Percentiles rank a stretch among this genome's conserved stretches.
Conservation (phyloP, 2,329 filamentous ascomycete species). For the Cryphonectria japonica region DNA sequence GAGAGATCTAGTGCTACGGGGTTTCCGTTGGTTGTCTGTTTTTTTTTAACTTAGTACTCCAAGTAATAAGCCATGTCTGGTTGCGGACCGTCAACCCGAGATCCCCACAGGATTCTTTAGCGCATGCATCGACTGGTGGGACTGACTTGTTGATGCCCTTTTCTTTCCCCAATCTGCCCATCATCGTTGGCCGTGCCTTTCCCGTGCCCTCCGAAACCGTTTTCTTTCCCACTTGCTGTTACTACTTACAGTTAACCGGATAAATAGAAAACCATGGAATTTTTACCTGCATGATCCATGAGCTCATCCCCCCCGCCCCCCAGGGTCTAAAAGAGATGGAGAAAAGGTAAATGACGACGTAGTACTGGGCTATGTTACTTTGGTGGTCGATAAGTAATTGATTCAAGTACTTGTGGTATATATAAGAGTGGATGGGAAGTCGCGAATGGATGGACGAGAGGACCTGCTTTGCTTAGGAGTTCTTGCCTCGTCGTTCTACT, state of each 20-base stretch:
- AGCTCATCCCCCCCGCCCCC: neutral
- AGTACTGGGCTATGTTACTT: neutral
- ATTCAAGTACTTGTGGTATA: neutral
- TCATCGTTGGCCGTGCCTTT: conserved; percentile 1
- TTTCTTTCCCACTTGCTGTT: too few species aligned
- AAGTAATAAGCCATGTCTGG: too few species aligned
- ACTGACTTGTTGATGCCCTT: neutral
- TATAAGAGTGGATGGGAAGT: neutral
- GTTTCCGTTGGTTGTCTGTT: too few species aligned
- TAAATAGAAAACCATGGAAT: neutral
- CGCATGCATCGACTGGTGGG: conserved; percentile 11
- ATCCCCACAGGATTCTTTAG: neutral
- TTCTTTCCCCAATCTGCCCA: neutral
- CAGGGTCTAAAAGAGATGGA: too few species aligned
- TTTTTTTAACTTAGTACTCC: neutral
- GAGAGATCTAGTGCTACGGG: neutral
- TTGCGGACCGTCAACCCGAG: conserved; percentile 8
- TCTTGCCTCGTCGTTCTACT: neutral
- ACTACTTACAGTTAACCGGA: neutral
- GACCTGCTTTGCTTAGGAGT: neutral
- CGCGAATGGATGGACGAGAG: neutral
- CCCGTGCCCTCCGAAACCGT: conserved; percentile 12
- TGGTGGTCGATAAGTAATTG: neutral
- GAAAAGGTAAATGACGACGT: neutral
- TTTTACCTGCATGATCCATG: neutral